Conservation (phyloP, 345 rosid genomes). For the Heritiera fomes region DNA sequence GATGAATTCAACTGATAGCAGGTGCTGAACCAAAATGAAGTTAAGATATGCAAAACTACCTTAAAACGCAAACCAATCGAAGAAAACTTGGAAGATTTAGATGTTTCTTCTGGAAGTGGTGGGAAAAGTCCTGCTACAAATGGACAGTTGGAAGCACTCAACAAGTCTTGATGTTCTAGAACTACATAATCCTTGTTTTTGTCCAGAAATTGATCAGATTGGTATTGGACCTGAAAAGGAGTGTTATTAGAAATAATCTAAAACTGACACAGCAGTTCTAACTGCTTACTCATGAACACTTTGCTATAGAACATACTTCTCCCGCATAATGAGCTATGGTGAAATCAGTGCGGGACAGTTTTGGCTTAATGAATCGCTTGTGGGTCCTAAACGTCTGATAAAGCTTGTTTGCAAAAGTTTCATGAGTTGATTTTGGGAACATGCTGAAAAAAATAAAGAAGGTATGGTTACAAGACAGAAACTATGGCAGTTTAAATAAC, state of each 20-base stretch:
- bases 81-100: constrained; percentile 90
- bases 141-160: constrained; percentile 72
- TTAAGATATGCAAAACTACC: constrained; percentile 42
- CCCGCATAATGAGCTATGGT: constrained; percentile 93
- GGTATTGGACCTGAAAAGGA: constrained; percentile 76
- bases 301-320: constrained; percentile 51
- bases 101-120: constrained; percentile 79
- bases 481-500: not conserved
- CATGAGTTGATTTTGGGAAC: constrained; percentile 99
- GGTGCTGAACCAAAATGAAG: not conserved
- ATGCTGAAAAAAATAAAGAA: constrained; percentile 58
- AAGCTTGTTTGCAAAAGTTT: constrained; percentile 90
- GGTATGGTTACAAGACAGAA: constrained; percentile 17
- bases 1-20: not conserved
- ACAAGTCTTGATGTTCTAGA: constrained; percentile 91
- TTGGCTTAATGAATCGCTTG: constrained; percentile 95
- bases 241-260: not conserved
- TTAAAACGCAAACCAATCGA: constrained; percentile 96
- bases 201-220: constrained; percentile 92
- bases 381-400: constrained; percentile 86
- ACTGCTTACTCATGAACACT: not conserved
- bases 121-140: constrained; percentile 95
- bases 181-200: constrained; percentile 97
- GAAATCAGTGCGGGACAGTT: constrained; percentile 94
- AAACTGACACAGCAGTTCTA: not conserved